These are phyloP conservation scores for Phytophthora sp. DNA, from an alignment of 352 stramenopile genomes.

Conservation along the genomic window DNA sequence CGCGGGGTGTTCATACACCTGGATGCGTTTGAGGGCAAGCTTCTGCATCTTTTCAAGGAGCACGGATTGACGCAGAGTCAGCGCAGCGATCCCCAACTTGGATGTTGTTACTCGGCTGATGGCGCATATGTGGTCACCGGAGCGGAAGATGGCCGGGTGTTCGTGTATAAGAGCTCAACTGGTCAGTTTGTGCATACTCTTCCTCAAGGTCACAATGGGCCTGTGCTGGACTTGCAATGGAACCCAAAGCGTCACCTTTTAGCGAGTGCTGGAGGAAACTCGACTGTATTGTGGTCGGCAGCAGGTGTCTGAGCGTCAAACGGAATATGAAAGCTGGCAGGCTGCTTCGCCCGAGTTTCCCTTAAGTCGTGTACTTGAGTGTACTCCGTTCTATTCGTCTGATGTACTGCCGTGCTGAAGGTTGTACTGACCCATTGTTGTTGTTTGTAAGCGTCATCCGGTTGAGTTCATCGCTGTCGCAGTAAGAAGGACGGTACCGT, in stretches of 20 bases:
- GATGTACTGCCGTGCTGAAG: too few relatives aligned
- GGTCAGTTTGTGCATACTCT: slow-evolving; percentile 68
- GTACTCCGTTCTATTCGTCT: too few relatives aligned
- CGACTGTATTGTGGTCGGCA: slow-evolving; percentile 78
- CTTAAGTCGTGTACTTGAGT: background rate
- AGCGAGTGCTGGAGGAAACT: slow-evolving; percentile 73
- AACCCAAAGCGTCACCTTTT: slow-evolving; percentile 87
- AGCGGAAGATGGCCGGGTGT: slow-evolving; percentile 74
- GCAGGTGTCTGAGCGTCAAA: slow-evolving; percentile 27
- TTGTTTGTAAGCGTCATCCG: too few relatives aligned
- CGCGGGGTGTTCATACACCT: slow-evolving; percentile 82
- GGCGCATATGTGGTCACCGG: slow-evolving; percentile 77
- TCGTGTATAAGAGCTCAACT: slow-evolving; percentile 66
- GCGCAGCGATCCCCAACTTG: slow-evolving; percentile 53
- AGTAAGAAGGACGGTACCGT: too few relatives aligned
- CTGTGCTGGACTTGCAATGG: slow-evolving; percentile 76
- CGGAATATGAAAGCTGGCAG: slow-evolving; percentile 9
- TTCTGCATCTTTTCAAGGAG: slow-evolving; percentile 76
- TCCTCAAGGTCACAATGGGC: slow-evolving; percentile 64
- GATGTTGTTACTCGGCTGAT: slow-evolving; percentile 73
- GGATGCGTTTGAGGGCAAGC: slow-evolving; percentile 84
- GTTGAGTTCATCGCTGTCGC: too few relatives aligned
- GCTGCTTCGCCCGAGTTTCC: background rate
- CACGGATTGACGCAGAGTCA: slow-evolving; percentile 45
- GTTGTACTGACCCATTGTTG: too few relatives aligned